Conservation (phyloP, 805 yeast genomes). For the Nakazawaea siamensis region DNA sequence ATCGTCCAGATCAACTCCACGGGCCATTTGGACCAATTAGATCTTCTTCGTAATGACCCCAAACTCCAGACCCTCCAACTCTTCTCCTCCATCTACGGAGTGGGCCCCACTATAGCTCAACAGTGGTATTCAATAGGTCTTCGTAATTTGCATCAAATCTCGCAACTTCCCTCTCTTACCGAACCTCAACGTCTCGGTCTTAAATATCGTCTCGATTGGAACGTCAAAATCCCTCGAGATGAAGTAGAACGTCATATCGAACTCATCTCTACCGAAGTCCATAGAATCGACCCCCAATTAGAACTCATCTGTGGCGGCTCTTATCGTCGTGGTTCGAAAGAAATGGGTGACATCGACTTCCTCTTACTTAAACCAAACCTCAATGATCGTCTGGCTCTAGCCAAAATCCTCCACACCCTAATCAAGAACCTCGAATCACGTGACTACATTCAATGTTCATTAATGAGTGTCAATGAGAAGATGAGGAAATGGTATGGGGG, state of each 20-base stretch:
- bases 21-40: conserved; percentile 18
- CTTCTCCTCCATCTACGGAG: conserved; percentile 38
- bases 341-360: conserved; percentile 47
- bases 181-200: conserved; percentile 29
- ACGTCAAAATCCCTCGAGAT: conserved; percentile 31
- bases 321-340: conserved; percentile 36
- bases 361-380: conserved; percentile 30
- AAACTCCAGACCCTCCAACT: conserved; percentile 18
- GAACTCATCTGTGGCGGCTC: conserved; percentile 39
- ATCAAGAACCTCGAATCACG: conserved; percentile 8
- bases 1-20: conserved; percentile 38
- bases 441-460: conserved; percentile 16
- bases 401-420: conserved; percentile 12
- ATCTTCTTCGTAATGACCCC: conserved; percentile 15
- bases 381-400: conserved; percentile 15
- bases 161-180: conserved; percentile 17
- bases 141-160: conserved; percentile 30
- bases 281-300: conserved; percentile 26
- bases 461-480: conserved; percentile 1
- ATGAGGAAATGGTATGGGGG: conserved; percentile 29
- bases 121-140: conserved; percentile 30
- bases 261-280: conserved; percentile 19
- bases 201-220: conserved; percentile 39
- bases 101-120: conserved; percentile 34
- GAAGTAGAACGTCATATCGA: conserved; percentile 34